Conservation (phyloP, 495 filamentous ascomycete genomes). For the Penicillium ucsense region DNA sequence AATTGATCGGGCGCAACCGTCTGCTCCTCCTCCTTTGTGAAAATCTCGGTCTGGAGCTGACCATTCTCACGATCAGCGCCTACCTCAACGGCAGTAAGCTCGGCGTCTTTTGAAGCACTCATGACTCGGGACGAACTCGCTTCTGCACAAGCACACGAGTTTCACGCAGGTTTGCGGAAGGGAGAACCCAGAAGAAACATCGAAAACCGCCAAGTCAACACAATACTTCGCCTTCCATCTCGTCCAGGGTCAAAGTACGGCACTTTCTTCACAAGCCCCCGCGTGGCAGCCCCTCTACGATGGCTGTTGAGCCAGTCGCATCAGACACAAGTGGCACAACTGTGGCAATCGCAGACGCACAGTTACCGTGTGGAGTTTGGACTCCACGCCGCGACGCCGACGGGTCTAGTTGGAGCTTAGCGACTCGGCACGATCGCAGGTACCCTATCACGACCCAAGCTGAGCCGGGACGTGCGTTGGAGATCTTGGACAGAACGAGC, state of each 20-base stretch:
- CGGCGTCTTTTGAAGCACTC: conserved; percentile 9
- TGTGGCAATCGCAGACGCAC: conserved; percentile 8
- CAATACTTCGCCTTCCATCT: too few relatives aligned
- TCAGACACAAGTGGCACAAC: conserved; percentile 1
- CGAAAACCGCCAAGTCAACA: too few relatives aligned
- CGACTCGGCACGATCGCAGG: neutral
- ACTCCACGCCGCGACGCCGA: neutral
- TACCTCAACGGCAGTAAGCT: conserved; percentile 11
- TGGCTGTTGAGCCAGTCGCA: conserved; percentile 7
- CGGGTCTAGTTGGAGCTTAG: conserved; percentile 14
- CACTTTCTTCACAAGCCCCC: neutral
- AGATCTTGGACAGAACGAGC: too few relatives aligned
- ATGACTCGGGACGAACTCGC: conserved; percentile 1
- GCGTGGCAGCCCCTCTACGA: conserved; percentile 6
- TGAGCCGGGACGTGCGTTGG: neutral
- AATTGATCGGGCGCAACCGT: conserved; percentile 17
- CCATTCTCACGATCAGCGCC: conserved; percentile 1
- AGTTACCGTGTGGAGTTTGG: conserved; percentile 6
- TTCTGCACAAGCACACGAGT: too few relatives aligned
- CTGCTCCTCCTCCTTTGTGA: conserved; percentile 7
- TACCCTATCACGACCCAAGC: conserved; percentile 4
- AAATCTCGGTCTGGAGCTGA: neutral
- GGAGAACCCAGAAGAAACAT: too few relatives aligned
- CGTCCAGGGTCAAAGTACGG: too few relatives aligned
- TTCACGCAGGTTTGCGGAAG: too few relatives aligned